phyloP scores from a whole-genome alignment of 192 early-diverging fungal species.

The Dissophora ornata region DNA sequence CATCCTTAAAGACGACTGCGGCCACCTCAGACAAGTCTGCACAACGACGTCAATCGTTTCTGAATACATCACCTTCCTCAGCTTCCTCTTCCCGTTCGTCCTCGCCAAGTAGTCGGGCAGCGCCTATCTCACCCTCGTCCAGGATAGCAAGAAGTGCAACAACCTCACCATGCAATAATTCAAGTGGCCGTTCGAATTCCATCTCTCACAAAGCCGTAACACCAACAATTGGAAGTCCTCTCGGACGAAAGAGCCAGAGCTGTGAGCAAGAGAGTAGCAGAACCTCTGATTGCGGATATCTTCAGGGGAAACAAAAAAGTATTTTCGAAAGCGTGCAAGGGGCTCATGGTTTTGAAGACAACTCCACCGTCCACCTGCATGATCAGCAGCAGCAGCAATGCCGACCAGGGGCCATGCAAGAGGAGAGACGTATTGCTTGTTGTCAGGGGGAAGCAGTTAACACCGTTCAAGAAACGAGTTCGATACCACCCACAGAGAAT shows the following conservation, averaged over 20 bases:
- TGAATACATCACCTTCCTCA: background rate
- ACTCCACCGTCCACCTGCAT: too few species aligned
- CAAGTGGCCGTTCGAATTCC: slow-evolving; percentile 7
- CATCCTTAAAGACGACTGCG: background rate
- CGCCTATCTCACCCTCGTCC: too few species aligned
- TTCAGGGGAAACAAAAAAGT: too few species aligned
- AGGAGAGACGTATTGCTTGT: too few species aligned
- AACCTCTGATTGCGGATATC: too few species aligned
- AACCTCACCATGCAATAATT: background rate
- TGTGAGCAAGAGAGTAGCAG: background rate
- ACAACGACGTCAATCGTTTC: background rate
- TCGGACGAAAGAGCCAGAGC: background rate
- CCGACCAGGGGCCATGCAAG: too few species aligned
- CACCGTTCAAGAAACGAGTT: too few species aligned
- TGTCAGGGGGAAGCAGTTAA: too few species aligned
- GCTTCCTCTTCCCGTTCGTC: background rate
- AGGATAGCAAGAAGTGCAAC: background rate
- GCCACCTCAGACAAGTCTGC: background rate
- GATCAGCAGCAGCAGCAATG: too few species aligned
- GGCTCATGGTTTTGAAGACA: too few species aligned
- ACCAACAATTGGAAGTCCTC: background rate
- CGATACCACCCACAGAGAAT: too few species aligned
- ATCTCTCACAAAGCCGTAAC: background rate
- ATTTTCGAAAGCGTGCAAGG: too few species aligned
- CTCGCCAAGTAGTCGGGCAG: background rate